These are phyloP conservation scores for Elsinoe australis DNA, from an alignment of 2,329 filamentous ascomycete species.

Conservation along the genomic window DNA sequence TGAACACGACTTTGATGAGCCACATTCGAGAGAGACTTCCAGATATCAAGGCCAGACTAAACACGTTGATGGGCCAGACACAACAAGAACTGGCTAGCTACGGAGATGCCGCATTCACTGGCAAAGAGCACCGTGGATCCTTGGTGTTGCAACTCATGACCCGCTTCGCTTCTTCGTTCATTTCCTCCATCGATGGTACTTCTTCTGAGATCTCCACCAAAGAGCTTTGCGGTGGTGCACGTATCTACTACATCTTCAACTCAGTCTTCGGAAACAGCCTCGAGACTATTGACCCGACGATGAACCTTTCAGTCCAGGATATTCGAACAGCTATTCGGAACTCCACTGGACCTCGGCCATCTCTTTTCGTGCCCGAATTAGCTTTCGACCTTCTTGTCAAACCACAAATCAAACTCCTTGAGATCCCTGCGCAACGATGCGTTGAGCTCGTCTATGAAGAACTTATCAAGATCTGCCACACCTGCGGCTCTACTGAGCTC, in stretches of 20 bases:
- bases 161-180: conserved; percentile 93
- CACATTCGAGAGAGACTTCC: conserved; percentile 93
- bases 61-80: conserved; percentile 98
- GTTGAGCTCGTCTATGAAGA: conserved; percentile 98
- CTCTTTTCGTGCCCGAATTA: conserved; percentile 93
- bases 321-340: conserved; percentile 97
- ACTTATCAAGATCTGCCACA: conserved; percentile 98
- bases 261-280: conserved; percentile 95
- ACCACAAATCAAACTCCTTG: conserved; percentile 93
- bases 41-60: conserved; percentile 95
- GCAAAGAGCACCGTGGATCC: conserved; percentile 91
- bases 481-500: conserved; percentile 90
- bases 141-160: conserved; percentile 97
- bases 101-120: conserved; percentile 93
- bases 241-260: conserved; percentile 99
- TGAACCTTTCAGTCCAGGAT: conserved; percentile 86
- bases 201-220: conserved; percentile 98
- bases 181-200: conserved; percentile 96
- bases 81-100: conserved; percentile 98
- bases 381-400: conserved; percentile 97
- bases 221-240: conserved; percentile 86
- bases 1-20: conserved; percentile 90
- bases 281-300: conserved; percentile 91
- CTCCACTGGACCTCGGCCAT: conserved; percentile 90
- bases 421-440: conserved; percentile 89